Base-by-base conservation (phyloP, 2,329 filamentous ascomycete species). In the Amauroascus verrucosus region DNA sequence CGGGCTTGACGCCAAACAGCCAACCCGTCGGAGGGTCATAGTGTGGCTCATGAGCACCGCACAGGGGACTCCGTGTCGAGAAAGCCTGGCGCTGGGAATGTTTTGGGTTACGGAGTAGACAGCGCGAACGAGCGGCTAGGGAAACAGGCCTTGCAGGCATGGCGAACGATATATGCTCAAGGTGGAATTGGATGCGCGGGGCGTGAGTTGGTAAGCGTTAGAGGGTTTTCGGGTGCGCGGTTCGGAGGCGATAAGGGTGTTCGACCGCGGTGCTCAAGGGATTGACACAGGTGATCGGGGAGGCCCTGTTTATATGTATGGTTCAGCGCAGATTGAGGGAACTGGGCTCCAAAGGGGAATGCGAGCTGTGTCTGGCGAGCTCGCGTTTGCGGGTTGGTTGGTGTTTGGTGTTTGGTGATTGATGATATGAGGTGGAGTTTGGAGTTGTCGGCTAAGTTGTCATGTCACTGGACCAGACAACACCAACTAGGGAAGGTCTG, bases 1-100 rank as follows among this genome's bases (percentile, higher is more conserved):
- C 90, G 33, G 93, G 93, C 77, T 89, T 90, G 64, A 96, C 80
- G 61, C 90, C 90, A 71, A 87, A 96, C 64, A 98, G 82, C 88
- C 89, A 96, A 64, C 93, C 93, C 54, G 77, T 80, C 2, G 93
- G 91, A 46, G 90, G 83, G 62, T 98, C 93, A 73, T 89, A 98
- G 69, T 89, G 85, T 62, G 82, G 78, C 64, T 82, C 86, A 74
- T 86, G 82, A 56, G 70, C 67, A 54, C 70, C 66, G 54, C 67
- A 64, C 53, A 70, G 63, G 51, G 57, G 63, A 61, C 64, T 70
- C 53, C 64, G 66, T 48, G 69, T 72, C 20, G 70, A 71, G 61
- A 72, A 72, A n/a, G 50, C 24, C 49, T 60, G 51, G 28, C 65
- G 62, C 59, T 67, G 66, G 49, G 62, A 54, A 28, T 64, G 62